These are phyloP conservation scores for Pyrrhoderma noxium DNA, from an alignment of 1,284 basidiomycete genomes.

Conservation along the genomic window DNA sequence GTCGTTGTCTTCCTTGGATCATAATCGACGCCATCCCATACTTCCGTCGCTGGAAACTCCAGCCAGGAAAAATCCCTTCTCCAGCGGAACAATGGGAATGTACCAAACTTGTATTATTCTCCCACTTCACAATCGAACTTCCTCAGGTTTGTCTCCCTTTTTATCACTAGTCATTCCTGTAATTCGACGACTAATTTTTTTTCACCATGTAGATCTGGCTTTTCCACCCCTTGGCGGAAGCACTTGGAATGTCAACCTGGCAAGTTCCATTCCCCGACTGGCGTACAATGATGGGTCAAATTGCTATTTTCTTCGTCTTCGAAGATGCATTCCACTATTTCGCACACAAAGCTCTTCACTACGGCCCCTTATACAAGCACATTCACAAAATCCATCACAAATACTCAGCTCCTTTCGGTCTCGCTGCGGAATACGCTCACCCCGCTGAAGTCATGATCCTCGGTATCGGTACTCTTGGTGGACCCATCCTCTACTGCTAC, in stretches of 20 bases:
- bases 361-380: slow-evolving; percentile 88
- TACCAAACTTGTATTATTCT: slow-evolving; percentile 90
- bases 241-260: slow-evolving; percentile 87
- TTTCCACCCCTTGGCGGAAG: slow-evolving; percentile 92
- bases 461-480: slow-evolving; percentile 78
- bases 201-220: slow-evolving; percentile 80
- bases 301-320: slow-evolving; percentile 91
- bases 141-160: slow-evolving; percentile 57
- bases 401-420: slow-evolving; percentile 93
- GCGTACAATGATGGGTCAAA: slow-evolving; percentile 68
- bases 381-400: slow-evolving; percentile 99
- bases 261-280: slow-evolving; percentile 84
- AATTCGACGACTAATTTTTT: too few relatives aligned
- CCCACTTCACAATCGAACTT: slow-evolving; percentile 94
- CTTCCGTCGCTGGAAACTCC: slow-evolving; percentile 93
- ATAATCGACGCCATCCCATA: slow-evolving; percentile 92
- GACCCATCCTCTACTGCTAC: slow-evolving; percentile 82
- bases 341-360: slow-evolving; percentile 87
- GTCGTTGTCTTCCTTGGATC: slow-evolving; percentile 92
- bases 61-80: slow-evolving; percentile 80
- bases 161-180: neutral
- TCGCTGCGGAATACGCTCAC: slow-evolving; percentile 97
- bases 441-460: slow-evolving; percentile 92
- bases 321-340: slow-evolving; percentile 92
- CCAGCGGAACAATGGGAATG: slow-evolving; percentile 89